Evolutionary conservation across 768 basidiomycete genomes (phyloP).

Genomic region (Symmetrospora coprosmae): DNA sequence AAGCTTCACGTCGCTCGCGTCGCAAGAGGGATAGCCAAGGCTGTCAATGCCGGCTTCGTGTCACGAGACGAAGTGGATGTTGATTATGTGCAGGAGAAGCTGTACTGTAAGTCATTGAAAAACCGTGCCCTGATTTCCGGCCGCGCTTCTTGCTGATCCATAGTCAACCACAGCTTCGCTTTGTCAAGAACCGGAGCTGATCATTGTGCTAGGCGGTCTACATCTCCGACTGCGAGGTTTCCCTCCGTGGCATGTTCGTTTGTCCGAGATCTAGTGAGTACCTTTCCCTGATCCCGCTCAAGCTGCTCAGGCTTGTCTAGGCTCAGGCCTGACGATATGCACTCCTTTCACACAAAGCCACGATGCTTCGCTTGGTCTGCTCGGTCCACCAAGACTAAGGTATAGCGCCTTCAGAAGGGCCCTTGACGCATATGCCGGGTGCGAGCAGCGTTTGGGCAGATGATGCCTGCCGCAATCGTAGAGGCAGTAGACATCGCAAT

Average conservation of each 20-base stretch:
- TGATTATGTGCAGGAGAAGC: conserved; percentile 13
- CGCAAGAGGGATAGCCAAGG: not conserved
- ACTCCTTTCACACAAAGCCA: conserved; percentile 20
- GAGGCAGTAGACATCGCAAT: not conserved
- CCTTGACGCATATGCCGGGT: conserved; percentile 28
- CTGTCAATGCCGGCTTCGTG: not conserved
- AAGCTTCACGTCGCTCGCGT: conserved; percentile 5
- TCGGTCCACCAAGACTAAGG: conserved; percentile 12
- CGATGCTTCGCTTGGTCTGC: conserved; percentile 24
- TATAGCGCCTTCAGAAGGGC: conserved; percentile 24
- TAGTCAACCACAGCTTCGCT: conserved; percentile 1
- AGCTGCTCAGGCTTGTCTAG: too few species aligned
- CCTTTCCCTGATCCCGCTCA: too few species aligned
- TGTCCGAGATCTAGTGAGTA: conserved; percentile 30
- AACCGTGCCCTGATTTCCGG: not conserved
- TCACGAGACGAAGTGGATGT: not conserved
- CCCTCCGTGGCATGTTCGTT: conserved; percentile 29
- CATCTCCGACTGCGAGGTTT: conserved; percentile 29
- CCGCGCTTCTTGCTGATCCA: not conserved
- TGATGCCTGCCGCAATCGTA: not conserved
- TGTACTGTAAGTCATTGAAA: conserved; percentile 7
- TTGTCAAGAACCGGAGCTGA: conserved; percentile 26
- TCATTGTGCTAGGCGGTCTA: conserved; percentile 29
- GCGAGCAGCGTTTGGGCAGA: conserved; percentile 28
- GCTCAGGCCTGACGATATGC: not conserved